phyloP scores from a whole-genome alignment of 2,329 filamentous ascomycete genomes.

The Aspergillus sp. region DNA sequence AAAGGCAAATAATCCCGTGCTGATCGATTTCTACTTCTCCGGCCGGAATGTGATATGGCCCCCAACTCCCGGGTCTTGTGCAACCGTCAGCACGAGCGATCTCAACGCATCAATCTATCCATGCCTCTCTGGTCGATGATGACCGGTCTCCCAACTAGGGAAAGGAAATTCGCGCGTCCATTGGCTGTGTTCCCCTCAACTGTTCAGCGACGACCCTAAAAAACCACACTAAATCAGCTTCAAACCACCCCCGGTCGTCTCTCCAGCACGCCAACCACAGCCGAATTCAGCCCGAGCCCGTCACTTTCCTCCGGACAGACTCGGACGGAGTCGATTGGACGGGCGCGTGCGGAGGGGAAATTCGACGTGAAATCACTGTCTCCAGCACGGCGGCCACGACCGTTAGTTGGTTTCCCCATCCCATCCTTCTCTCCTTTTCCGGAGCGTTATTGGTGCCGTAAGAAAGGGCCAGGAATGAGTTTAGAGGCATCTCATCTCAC shows the following conservation, averaged over 20 bases:
- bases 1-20: not conserved
- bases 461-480: not conserved
- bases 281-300: slow-evolving; percentile 1
- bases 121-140: not conserved
- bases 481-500: not conserved
- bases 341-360: not conserved
- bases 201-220: not conserved
- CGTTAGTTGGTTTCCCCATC: not conserved
- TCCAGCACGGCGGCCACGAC: not conserved
- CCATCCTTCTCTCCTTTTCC: not conserved
- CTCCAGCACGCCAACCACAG: not conserved
- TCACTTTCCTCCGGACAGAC: slow-evolving; percentile 1
- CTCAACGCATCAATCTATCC: too few species aligned
- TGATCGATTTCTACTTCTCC: not conserved
- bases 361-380: not conserved
- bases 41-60: not conserved
- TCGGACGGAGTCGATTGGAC: slow-evolving; percentile 1
- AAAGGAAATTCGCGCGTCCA: not conserved
- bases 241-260: not conserved
- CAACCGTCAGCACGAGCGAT: slow-evolving; percentile 1
- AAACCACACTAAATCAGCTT: too few species aligned
- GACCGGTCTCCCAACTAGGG: not conserved
- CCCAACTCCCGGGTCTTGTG: not conserved
- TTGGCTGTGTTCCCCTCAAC: not conserved
- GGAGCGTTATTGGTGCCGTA: not conserved